Conservation (phyloP, 1,139 yeast species). For the Pichia sp. region DNA sequence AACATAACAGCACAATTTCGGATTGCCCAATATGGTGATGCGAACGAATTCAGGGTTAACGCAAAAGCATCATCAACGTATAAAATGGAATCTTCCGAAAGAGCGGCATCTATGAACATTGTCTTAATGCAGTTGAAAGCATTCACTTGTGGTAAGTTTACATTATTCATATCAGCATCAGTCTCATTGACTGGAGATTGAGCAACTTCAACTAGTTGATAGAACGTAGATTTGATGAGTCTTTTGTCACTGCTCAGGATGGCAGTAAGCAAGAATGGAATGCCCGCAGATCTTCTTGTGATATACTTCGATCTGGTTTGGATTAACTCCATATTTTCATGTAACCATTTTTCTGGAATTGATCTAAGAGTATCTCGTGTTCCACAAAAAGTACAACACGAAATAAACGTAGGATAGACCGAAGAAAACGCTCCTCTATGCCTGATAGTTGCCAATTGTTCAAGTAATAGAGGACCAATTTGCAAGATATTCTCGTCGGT, state of each 20-base stretch:
- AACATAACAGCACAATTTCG: slow-evolving; percentile 93
- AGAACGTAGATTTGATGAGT: slow-evolving; percentile 48
- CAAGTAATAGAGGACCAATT: slow-evolving; percentile 55
- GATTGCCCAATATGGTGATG: slow-evolving; percentile 73
- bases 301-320: slow-evolving; percentile 60
- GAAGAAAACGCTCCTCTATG: slow-evolving; percentile 93
- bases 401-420: slow-evolving; percentile 71
- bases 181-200: slow-evolving; percentile 40
- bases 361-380: slow-evolving; percentile 17
- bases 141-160: slow-evolving; percentile 87
- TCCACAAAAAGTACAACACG: slow-evolving; percentile 54
- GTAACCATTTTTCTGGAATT: slow-evolving; percentile 54
- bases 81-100: slow-evolving; percentile 49
- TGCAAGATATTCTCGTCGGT: slow-evolving; percentile 20
- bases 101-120: slow-evolving; percentile 64
- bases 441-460: slow-evolving; percentile 67
- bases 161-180: slow-evolving; percentile 38
- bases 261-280: slow-evolving; percentile 76
- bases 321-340: slow-evolving; percentile 48
- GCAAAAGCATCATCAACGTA: slow-evolving; percentile 57
- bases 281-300: slow-evolving; percentile 87
- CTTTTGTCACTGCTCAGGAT: slow-evolving; percentile 55
- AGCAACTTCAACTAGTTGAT: slow-evolving; percentile 51
- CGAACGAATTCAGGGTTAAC: slow-evolving; percentile 59
- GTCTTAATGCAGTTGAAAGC: slow-evolving; percentile 83